phyloP scores from a whole-genome alignment of 768 basidiomycete species.

The Psilocybe azurescens region DNA sequence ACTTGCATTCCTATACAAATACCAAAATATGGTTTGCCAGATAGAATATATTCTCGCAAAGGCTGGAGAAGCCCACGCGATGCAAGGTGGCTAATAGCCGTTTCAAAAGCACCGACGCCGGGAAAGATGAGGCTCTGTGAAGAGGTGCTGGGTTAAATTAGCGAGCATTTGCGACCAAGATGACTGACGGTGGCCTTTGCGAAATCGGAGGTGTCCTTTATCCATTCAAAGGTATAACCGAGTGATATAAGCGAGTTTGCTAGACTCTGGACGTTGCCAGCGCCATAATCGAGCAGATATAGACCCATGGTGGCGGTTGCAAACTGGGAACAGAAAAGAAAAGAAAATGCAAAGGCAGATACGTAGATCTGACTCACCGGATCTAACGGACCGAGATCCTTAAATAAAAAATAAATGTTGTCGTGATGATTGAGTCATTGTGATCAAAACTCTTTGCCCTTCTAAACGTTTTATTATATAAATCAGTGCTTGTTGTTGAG shows the following conservation, averaged over 20 bases:
- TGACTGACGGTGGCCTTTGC: slow-evolving; percentile 84
- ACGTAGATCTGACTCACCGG: slow-evolving; percentile 21
- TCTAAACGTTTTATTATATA: slow-evolving; percentile 17
- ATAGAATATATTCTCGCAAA: slow-evolving; percentile 79
- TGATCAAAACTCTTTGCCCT: slow-evolving; percentile 6
- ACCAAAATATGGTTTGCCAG: slow-evolving; percentile 93
- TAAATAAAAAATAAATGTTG: slow-evolving; percentile 14
- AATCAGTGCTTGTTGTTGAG: background rate
- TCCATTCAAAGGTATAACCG: slow-evolving; percentile 90
- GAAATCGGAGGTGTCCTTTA: slow-evolving; percentile 81
- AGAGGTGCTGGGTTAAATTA: slow-evolving; percentile 14
- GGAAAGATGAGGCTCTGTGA: slow-evolving; percentile 92
- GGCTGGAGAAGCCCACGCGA: slow-evolving; percentile 80
- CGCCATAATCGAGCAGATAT: slow-evolving; percentile 96
- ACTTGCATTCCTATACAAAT: slow-evolving; percentile 99
- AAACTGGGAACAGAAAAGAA: slow-evolving; percentile 2
- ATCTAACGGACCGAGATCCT: slow-evolving; percentile 22
- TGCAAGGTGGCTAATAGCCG: slow-evolving; percentile 80
- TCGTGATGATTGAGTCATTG: slow-evolving; percentile 25
- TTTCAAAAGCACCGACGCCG: slow-evolving; percentile 93
- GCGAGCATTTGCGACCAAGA: background rate
- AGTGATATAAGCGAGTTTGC: slow-evolving; percentile 89
- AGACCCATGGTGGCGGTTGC: slow-evolving; percentile 44
- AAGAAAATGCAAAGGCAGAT: background rate
- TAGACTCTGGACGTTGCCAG: slow-evolving; percentile 92